A percentile compares a stretch with the other conserved stretches of the same genome.
Conservation (phyloP, 2,329 filamentous ascomycete species). For the Chaetomium olivaceum region DNA sequence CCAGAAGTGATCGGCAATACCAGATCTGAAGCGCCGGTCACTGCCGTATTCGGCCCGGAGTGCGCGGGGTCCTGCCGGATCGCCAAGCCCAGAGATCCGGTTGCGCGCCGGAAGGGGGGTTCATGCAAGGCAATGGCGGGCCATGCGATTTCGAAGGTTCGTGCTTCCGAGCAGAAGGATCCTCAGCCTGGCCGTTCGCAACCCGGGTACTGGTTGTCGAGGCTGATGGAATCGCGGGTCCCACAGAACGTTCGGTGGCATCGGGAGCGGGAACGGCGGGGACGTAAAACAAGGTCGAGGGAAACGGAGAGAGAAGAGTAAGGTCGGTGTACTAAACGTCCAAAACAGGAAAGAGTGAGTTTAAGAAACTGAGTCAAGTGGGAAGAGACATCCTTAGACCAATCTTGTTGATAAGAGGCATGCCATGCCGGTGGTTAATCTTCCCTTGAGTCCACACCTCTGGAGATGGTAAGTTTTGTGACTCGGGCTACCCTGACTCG, state of each 20-base stretch:
- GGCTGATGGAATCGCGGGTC: background rate
- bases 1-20: constrained; percentile 6
- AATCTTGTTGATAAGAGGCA: too few species aligned
- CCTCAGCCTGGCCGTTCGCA: background rate
- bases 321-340: background rate
- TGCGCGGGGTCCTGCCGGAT: constrained; percentile 1
- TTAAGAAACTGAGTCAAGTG: too few species aligned
- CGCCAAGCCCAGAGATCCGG: constrained; percentile 8
- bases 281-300: background rate
- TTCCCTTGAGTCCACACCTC: too few species aligned
- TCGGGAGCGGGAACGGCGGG: background rate
- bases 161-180: background rate
- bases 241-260: background rate
- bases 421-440: too few species aligned
- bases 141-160: background rate
- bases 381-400: too few species aligned
- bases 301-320: background rate
- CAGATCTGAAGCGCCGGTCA: constrained; percentile 10
- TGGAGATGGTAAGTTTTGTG: too few species aligned
- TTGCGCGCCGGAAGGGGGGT: background rate
- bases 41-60: constrained; percentile 20
- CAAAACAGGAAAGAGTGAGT: background rate
- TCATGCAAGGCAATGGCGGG: background rate
- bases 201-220: background rate
- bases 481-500: too few species aligned